Base-by-base conservation (phyloP, 2,329 filamentous ascomycete genomes). In the Claviceps fusiformis region DNA sequence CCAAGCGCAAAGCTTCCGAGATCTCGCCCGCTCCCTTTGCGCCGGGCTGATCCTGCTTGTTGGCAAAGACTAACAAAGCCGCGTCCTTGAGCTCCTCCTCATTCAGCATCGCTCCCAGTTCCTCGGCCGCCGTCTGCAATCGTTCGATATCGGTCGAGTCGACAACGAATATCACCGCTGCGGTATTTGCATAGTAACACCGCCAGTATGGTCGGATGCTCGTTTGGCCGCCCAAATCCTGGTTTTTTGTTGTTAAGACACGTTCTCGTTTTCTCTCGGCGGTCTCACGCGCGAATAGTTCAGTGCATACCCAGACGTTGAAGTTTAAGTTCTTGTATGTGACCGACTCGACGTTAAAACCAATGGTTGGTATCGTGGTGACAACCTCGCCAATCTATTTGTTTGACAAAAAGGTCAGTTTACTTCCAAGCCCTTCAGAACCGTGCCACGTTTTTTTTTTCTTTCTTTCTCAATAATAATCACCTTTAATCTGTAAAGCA, bases 101-200 rank as follows among this genome's bases (percentile, higher is more conserved):
- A 67, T 95, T 95, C 59, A 98, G 74, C 93, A 98, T 98, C 17
- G 91, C 89, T 56, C 86, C 81, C 55, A 98, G 75, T 73, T 98
- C 93, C 68, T 97, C 93, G 3, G 89, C 85, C 3, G 93, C 93
- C 24, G 91, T 98, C 61, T 89, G 85, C 61, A 98, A 75, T 60
- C 93, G 87, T 67, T 97, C 92, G 67, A 97, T 95, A 77, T 98
- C 93, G 62, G 93, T 98, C 46, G 87, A 93, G 71, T 98, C 93
- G 67, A 98, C 92, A 59, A 98, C 93, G 75, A 98, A 98, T 66
- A 98, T 92, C 62, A 98, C 93, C 19, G 93, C 93, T 35, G 93
- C 92, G 0, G 93, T 98, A 75, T 98, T 97, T 68, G 91, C 89
- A 68, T 97, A 98, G 79, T 98, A 98, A 75, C 93, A 98, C 70